Conservation (phyloP, 148 eudicot genomes). For the Rhododendron henanense region DNA sequence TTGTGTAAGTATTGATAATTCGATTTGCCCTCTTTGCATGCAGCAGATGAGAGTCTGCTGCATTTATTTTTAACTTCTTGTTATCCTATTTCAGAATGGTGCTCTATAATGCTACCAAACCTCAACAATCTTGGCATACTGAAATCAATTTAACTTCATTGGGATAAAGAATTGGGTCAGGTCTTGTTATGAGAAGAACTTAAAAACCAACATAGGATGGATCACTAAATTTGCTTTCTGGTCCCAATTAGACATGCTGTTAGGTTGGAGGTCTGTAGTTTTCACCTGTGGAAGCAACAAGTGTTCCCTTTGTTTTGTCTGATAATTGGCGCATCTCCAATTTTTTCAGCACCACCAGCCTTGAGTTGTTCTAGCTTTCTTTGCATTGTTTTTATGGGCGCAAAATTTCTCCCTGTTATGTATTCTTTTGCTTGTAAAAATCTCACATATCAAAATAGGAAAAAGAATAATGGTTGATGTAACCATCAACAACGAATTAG, state of each 20-base stretch:
- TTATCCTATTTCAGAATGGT: neutral
- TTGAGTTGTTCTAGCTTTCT: neutral
- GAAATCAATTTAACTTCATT: neutral
- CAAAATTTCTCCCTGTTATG: neutral
- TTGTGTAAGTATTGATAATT: neutral
- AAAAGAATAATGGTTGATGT: neutral
- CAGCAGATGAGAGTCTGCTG: neutral
- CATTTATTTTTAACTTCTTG: neutral
- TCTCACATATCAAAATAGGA: neutral
- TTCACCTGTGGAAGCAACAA: neutral
- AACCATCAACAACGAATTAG: neutral
- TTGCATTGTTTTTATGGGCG: neutral
- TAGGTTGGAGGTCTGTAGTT: neutral
- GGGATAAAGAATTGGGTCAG: neutral
- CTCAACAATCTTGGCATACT: neutral
- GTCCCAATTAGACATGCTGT: neutral
- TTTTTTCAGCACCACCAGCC: neutral
- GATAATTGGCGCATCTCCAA: neutral
- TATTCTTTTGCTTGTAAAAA: neutral
- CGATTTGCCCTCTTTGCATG: neutral
- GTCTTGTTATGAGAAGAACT: neutral
- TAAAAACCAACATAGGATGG: neutral
- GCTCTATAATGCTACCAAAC: neutral
- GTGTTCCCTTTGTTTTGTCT: neutral
- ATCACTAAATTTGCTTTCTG: neutral